Conservation (phyloP, 331 rosid genomes). For the Dryas integrifolia region DNA sequence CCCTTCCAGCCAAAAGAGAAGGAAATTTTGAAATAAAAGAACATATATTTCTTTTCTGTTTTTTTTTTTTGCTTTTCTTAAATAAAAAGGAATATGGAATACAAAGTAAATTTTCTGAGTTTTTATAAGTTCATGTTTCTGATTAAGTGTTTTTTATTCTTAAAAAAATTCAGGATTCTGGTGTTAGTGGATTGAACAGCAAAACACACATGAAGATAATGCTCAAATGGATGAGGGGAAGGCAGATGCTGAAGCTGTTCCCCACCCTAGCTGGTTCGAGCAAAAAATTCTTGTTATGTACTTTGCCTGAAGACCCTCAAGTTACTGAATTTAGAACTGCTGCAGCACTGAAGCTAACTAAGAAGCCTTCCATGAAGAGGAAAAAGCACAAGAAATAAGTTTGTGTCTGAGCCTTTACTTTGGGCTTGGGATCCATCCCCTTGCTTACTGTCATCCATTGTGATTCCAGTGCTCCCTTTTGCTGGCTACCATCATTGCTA, state of each 20-base stretch:
- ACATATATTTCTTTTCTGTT: neutral
- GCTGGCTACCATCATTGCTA: neutral
- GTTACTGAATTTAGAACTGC: slow-evolving; percentile 18
- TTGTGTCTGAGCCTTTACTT: neutral
- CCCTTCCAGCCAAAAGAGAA: neutral
- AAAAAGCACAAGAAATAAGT: slow-evolving; percentile 13
- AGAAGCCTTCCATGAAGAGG: slow-evolving; percentile 20
- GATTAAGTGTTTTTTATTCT: neutral
- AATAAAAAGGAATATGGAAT: neutral
- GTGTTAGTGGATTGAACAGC: slow-evolving; percentile 47
- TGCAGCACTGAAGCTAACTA: slow-evolving; percentile 11
- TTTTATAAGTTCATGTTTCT: neutral
- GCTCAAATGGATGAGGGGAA: slow-evolving; percentile 65
- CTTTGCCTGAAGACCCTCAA: slow-evolving; percentile 34
- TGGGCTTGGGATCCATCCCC: neutral
- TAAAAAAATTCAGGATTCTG: slow-evolving; percentile 31
- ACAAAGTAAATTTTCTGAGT: neutral
- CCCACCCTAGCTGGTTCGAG: slow-evolving; percentile 46
- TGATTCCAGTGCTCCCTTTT: neutral
- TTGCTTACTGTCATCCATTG: neutral
- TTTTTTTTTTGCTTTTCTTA: neutral
- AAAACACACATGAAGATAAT: slow-evolving; percentile 56
- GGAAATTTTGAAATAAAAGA: too few species aligned
- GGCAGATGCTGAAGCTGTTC: slow-evolving; percentile 47
- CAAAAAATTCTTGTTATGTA: slow-evolving; percentile 43